Evolutionary conservation across 2,329 filamentous ascomycete genomes (phyloP).

Genomic region (Westerdykella aurantiaca): DNA sequence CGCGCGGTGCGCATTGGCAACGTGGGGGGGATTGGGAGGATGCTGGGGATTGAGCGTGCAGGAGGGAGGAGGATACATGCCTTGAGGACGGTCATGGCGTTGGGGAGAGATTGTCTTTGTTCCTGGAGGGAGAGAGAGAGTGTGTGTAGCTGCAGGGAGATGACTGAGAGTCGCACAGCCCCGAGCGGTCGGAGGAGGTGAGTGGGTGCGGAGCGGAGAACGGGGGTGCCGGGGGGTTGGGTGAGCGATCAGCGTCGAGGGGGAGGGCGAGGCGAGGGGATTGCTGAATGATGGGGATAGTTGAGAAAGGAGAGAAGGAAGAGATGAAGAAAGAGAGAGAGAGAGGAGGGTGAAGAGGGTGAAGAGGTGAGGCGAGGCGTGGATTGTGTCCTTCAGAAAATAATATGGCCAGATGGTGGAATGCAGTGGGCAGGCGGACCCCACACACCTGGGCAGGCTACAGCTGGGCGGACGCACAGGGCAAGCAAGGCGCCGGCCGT

Average conservation of each 20-base stretch:
- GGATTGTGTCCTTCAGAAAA: conserved; percentile 5
- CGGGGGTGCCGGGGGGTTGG: conserved; percentile 1
- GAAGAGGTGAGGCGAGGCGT: conserved; percentile 3
- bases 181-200: conserved; percentile 7
- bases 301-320: background rate
- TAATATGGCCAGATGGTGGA: conserved; percentile 10
- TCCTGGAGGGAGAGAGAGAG: conserved; percentile 5
- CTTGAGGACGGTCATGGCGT: conserved; percentile 37
- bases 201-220: conserved; percentile 4
- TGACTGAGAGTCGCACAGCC: conserved; percentile 12
- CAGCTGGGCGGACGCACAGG: too few relatives aligned
- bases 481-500: too few relatives aligned
- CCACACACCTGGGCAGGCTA: too few relatives aligned
- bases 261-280: background rate
- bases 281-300: background rate
- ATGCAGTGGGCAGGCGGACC: conserved; percentile 3
- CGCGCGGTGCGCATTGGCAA: conserved; percentile 11
- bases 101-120: conserved; percentile 11
- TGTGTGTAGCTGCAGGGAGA: conserved; percentile 3
- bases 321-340: background rate
- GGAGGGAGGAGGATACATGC: conserved; percentile 13
- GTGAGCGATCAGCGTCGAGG: background rate
- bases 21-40: conserved; percentile 7
- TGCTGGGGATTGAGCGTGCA: conserved; percentile 1
- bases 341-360: background rate